phyloP scores from a whole-genome alignment of 1,284 basidiomycete genomes.

The Moniliophthora roreri region DNA sequence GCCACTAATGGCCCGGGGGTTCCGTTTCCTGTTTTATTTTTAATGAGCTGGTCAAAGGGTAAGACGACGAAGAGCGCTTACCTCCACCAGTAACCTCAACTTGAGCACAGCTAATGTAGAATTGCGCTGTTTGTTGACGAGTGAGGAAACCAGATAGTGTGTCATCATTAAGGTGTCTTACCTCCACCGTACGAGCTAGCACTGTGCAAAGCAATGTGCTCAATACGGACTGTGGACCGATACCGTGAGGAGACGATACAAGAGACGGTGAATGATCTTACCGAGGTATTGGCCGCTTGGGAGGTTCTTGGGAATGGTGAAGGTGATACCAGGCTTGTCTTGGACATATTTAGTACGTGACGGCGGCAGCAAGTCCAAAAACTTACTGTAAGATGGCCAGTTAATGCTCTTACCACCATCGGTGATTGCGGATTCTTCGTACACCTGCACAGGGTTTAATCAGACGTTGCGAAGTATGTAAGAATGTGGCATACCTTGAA shows the following conservation, averaged over 20 bases:
- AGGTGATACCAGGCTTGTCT: slow-evolving; percentile 36
- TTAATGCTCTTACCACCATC: slow-evolving; percentile 38
- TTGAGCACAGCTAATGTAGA: slow-evolving; percentile 33
- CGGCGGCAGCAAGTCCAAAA: neutral
- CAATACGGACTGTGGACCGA: slow-evolving; percentile 40
- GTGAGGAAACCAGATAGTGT: neutral
- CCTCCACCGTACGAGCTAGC: slow-evolving; percentile 35
- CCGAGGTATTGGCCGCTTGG: slow-evolving; percentile 44
- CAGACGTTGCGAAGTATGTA: neutral
- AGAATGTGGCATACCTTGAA: slow-evolving; percentile 30
- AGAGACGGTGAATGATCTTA: slow-evolving; percentile 3
- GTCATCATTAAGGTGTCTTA: slow-evolving; percentile 15
- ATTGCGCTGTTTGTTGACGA: slow-evolving; percentile 24
- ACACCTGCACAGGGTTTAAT: slow-evolving; percentile 25
- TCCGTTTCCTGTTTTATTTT: slow-evolving; percentile 20
- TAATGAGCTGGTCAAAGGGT: neutral
- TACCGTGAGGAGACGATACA: neutral
- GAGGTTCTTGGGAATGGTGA: slow-evolving; percentile 41
- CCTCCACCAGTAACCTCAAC: slow-evolving; percentile 32
- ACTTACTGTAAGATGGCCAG: slow-evolving; percentile 35
- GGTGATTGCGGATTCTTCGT: slow-evolving; percentile 38
- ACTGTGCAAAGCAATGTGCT: slow-evolving; percentile 44
- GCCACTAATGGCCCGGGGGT: slow-evolving; percentile 32
- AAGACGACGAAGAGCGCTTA: neutral
- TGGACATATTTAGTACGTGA: neutral